Conservation (phyloP, 164 flowering plant species). For the Cinnamomum chago region DNA sequence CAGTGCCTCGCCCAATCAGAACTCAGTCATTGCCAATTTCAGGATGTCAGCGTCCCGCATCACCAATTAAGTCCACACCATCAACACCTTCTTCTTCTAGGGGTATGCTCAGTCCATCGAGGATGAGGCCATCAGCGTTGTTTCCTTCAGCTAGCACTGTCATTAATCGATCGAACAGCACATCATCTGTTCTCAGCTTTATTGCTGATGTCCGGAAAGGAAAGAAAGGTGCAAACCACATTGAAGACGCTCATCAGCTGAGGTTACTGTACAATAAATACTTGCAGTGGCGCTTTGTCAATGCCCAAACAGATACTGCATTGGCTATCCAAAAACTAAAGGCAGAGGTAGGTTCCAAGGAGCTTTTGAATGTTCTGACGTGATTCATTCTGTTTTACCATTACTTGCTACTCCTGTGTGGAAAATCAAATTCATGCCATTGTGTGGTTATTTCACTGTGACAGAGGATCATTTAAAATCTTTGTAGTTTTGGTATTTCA, state of each 20-base stretch:
- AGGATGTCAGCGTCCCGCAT: slow-evolving; percentile 46
- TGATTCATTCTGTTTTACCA: background rate
- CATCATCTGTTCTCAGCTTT: slow-evolving; percentile 80
- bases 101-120: slow-evolving; percentile 64
- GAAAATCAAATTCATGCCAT: background rate
- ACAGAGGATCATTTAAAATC: background rate
- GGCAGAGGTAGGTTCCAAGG: slow-evolving; percentile 55
- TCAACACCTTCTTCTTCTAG: slow-evolving; percentile 44
- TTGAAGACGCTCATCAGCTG: slow-evolving; percentile 89
- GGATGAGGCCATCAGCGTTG: slow-evolving; percentile 49
- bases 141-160: slow-evolving; percentile 22
- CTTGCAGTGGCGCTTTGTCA: slow-evolving; percentile 81
- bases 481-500: background rate
- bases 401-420: background rate
- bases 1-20: slow-evolving; percentile 20
- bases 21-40: slow-evolving; percentile 32
- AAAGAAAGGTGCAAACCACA: slow-evolving; percentile 55
- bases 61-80: slow-evolving; percentile 45
- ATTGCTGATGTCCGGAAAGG: slow-evolving; percentile 69
- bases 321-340: slow-evolving; percentile 45
- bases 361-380: background rate
- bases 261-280: slow-evolving; percentile 71
- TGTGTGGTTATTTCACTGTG: background rate
- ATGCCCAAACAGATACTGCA: slow-evolving; percentile 65
- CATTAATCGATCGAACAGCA: slow-evolving; percentile 41